Evolutionary conservation across 2,329 filamentous ascomycete genomes (phyloP), one percentile per base, ranked within the genome.

Genomic region (Diaporthe citriasiana): DNA sequence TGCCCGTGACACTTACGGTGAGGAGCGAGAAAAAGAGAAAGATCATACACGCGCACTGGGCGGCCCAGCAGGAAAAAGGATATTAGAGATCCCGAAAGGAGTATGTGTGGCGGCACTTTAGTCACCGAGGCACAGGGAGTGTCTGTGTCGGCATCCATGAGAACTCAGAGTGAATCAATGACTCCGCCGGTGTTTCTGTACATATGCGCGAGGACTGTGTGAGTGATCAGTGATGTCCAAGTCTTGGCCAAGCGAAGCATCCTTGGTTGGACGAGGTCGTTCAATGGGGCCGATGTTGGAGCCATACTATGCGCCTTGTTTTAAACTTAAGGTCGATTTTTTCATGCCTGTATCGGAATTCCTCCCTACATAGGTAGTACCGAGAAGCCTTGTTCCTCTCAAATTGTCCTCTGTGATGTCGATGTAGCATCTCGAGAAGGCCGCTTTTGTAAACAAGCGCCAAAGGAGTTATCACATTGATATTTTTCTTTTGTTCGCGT

Each of bases 1-100:
- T 66, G 42, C 60, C 42, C 60, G 60, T 66, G 19, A 50, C 60
- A 10, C 60, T 66, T 42, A 66, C 27, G 9, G 60, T 66, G 13
- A 50, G 60, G 7, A 50, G 42, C n/a, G 42, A 66, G 30, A 66
- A 50, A 19, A 66, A 50, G 30, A 50, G 60, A 33, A 27, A 66
- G 12, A 33, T 51, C 22, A 35, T 66, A 50, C 42, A 66, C 17
- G 22, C 42, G 7, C 51, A 66, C 22, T 66, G 60, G 60, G 60
- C 38, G 12, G 17, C 19, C 15, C 59, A 65, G 42, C 59, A 65
- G 22, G 59, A 17, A 0, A 66, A 50, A 17, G 60, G 60, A 22
- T 66, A 50, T 27, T 66, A 50, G 22, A 22, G 1, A 50, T 33
- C 4, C 25, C 27, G 15, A 6, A 42, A 40, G 2, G n/a, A 40